Evolutionary conservation across 75 land plant genomes (phyloP), one percentile per base, ranked within the genome.

Genomic region (Ceratopteris richardii): DNA sequence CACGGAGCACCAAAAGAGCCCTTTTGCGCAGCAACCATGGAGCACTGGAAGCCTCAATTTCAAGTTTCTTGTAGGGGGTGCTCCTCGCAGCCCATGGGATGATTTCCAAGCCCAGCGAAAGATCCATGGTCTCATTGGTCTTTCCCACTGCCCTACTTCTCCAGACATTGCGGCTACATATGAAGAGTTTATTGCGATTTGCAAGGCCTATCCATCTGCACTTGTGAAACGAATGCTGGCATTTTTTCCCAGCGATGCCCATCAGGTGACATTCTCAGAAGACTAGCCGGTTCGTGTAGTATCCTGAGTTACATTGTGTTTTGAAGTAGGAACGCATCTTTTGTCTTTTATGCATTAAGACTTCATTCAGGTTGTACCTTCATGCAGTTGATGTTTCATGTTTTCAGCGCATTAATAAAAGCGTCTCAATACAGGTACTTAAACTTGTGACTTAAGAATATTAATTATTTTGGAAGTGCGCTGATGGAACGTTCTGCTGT

Each of bases 21-120:
- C 98, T 40, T 93, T 93, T 68, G 40, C 95, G 0, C 71, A 85
- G 63, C 98, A 85, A 76, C 87, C 95, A 0, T 93, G 98, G 98
- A 95, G 85, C 9, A 66, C 73, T 10, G 95, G 95, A 22, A 67
- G 63, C 58, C 80, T 93, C 51, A 58, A 80, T 18, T 77, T 93
- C 69, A 80, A 82, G 61, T 93, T 77, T 56, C 36, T 93, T 64
- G 72, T 88, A 31, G 95, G 90, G 27, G 95, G 98, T 14, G 63
- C 84, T 0, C 72, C 80, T 26, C 65, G 79, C 17, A 67, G 74
- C 46, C 95, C 98, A 1, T 88, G 98, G 98, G 98, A 93, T 54
- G 98, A 93, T 61, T 93, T 93, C 42, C 98, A 93, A 68, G 82
- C 85, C 51, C 52, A 79, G 39, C 73, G 98, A 42, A 93, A 93